phyloP scores from a whole-genome alignment of 176 grass and related monocot species.

The Oryza punctata region DNA sequence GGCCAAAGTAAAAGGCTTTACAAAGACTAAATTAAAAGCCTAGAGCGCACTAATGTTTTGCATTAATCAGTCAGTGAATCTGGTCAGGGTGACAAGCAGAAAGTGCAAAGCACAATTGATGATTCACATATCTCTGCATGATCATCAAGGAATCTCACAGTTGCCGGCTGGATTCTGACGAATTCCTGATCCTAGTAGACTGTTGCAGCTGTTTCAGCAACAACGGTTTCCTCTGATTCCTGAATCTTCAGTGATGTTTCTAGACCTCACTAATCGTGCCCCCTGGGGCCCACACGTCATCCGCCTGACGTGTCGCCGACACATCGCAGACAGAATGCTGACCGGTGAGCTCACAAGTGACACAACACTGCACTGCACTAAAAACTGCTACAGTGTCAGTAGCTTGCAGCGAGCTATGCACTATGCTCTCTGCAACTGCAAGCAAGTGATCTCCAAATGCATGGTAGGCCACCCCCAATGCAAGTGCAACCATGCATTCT shows the following conservation, averaged over 20 bases:
- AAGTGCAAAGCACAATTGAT: not conserved
- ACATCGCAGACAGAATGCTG: not conserved
- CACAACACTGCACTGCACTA: not conserved
- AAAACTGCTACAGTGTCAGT: not conserved
- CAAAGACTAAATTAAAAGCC: not conserved
- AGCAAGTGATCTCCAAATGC: not conserved
- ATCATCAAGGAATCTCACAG: not conserved
- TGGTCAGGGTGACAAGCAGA: not conserved
- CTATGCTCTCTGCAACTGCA: not conserved
- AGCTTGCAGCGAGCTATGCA: not conserved
- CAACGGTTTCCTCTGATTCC: not conserved
- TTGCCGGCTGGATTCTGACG: not conserved
- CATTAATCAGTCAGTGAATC: not conserved
- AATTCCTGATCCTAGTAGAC: not conserved
- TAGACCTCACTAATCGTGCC: not conserved
- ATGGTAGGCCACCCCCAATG: constrained; percentile 15
- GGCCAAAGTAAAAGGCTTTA: not conserved
- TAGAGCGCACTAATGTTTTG: constrained; percentile 28
- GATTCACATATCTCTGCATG: not conserved
- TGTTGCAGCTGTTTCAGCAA: constrained; percentile 13
- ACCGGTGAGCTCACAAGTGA: constrained; percentile 9
- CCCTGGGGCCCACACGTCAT: not conserved
- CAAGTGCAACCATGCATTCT: not conserved
- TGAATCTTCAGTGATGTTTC: constrained; percentile 6
- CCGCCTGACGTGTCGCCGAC: not conserved